Conservation (phyloP, 192 early-diverging fungal genomes). For the Umbelopsis vinacea region DNA sequence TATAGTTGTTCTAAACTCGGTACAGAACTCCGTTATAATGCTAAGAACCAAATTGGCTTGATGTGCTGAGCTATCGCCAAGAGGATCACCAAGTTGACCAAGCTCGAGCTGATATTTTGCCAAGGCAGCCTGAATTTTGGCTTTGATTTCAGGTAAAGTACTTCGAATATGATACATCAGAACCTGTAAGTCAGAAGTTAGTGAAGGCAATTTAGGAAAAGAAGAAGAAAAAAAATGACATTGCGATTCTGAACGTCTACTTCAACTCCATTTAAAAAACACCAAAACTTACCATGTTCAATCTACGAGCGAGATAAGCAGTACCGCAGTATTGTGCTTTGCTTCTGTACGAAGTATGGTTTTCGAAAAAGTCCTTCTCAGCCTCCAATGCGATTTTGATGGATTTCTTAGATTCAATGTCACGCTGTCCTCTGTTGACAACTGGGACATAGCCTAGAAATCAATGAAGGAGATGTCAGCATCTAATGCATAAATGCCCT, state of each 20-base stretch:
- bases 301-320: constrained; percentile 94
- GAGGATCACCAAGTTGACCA: constrained; percentile 86
- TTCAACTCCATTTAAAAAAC: not conserved
- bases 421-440: constrained; percentile 97
- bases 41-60: constrained; percentile 91
- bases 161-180: constrained; percentile 99
- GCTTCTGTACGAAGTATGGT: constrained; percentile 90
- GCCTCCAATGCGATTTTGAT: constrained; percentile 87
- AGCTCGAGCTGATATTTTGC: constrained; percentile 89
- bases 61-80: constrained; percentile 70
- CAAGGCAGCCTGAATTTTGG: constrained; percentile 88
- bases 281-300: constrained; percentile 79
- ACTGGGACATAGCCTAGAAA: constrained; percentile 94
- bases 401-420: constrained; percentile 93
- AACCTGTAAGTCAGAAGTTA: constrained; percentile 58
- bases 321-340: constrained; percentile 99
- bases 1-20: constrained; percentile 93
- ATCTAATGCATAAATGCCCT: constrained; percentile 1
- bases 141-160: constrained; percentile 98
- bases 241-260: not conserved
- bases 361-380: constrained; percentile 94
- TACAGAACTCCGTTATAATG: constrained; percentile 99
- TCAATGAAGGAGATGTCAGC: not conserved
- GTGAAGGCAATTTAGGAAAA: not conserved
- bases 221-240: not conserved